Evolutionary conservation across 768 basidiomycete species (phyloP).

Genomic region (Cyclocybe aegerita): DNA sequence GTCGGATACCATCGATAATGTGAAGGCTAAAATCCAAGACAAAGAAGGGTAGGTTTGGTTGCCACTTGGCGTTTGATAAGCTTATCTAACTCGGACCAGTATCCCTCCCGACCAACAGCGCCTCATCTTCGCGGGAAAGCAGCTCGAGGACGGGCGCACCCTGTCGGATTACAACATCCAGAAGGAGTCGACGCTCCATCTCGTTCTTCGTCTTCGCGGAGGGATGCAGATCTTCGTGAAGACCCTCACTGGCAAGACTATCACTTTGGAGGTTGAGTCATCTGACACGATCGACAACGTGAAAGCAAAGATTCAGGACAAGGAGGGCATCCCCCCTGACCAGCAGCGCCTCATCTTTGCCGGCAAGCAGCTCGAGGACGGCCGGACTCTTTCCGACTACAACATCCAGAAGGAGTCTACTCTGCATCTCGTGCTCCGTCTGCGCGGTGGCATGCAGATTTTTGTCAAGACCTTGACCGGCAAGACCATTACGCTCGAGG

Average conservation of each 20-base stretch:
- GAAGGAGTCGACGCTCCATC: conserved; percentile 39
- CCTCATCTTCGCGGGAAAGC: conserved; percentile 30
- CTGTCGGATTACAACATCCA: conserved; percentile 50
- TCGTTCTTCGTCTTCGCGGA: conserved; percentile 30
- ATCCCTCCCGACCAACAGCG: too few species aligned
- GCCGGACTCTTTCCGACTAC: conserved; percentile 73
- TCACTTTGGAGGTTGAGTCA: conserved; percentile 73
- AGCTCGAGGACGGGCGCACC: conserved; percentile 35
- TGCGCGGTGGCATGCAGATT: conserved; percentile 36
- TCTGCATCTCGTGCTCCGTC: conserved; percentile 43
- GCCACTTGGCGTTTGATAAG: not conserved
- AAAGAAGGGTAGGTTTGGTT: conserved; percentile 50
- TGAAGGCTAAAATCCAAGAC: conserved; percentile 76
- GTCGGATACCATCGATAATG: conserved; percentile 73
- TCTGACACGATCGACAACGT: conserved; percentile 76
- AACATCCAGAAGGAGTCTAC: conserved; percentile 72
- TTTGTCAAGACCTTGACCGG: conserved; percentile 82
- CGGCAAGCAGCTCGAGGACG: conserved; percentile 87
- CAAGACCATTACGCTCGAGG: conserved; percentile 62
- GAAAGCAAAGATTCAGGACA: conserved; percentile 74
- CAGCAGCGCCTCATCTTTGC: conserved; percentile 73
- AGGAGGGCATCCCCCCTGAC: conserved; percentile 53
- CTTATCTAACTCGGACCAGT: not conserved
- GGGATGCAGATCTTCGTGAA: conserved; percentile 45
- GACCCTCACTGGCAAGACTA: conserved; percentile 57